Conservation (phyloP, 495 filamentous ascomycete genomes). For the Penicillium samsonianum region DNA sequence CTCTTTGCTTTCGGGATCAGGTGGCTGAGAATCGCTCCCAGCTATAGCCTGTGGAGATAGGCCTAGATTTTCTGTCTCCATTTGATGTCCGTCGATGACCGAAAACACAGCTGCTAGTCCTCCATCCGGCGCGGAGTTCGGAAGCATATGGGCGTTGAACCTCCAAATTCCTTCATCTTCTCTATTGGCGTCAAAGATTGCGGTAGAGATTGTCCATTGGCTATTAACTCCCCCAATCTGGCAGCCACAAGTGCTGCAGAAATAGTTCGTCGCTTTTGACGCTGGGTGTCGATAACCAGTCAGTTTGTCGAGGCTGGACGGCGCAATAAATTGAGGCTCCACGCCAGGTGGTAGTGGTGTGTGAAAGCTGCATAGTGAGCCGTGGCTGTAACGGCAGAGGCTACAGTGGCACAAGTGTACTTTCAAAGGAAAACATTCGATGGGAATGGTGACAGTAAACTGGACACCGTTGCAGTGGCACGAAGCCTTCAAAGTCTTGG, state of each 20-base stretch:
- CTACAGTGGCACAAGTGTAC: slow-evolving; percentile 62
- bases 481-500: slow-evolving; percentile 35
- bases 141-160: slow-evolving; percentile 43
- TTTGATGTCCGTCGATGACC: slow-evolving; percentile 24
- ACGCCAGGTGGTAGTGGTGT: slow-evolving; percentile 41
- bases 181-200: slow-evolving; percentile 31
- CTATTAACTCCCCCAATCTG: slow-evolving; percentile 34
- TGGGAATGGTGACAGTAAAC: slow-evolving; percentile 29
- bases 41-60: slow-evolving; percentile 3
- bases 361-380: slow-evolving; percentile 55
- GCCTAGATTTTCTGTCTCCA: slow-evolving; percentile 25
- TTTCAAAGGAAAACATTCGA: slow-evolving; percentile 28
- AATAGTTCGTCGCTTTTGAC: slow-evolving; percentile 31
- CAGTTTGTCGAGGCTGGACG: slow-evolving; percentile 30
- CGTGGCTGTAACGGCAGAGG: slow-evolving; percentile 60
- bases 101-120: slow-evolving; percentile 43
- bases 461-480: slow-evolving; percentile 57
- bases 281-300: slow-evolving; percentile 35
- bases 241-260: slow-evolving; percentile 49
- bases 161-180: slow-evolving; percentile 30
- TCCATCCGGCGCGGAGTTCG: slow-evolving; percentile 46
- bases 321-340: slow-evolving; percentile 32
- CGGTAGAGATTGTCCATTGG: slow-evolving; percentile 32
- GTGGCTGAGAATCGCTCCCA: neutral
- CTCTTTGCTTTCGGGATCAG: slow-evolving; percentile 4